Conservation (phyloP, 108 stramenopile species). For the Chaetoceros tenuissimus region DNA sequence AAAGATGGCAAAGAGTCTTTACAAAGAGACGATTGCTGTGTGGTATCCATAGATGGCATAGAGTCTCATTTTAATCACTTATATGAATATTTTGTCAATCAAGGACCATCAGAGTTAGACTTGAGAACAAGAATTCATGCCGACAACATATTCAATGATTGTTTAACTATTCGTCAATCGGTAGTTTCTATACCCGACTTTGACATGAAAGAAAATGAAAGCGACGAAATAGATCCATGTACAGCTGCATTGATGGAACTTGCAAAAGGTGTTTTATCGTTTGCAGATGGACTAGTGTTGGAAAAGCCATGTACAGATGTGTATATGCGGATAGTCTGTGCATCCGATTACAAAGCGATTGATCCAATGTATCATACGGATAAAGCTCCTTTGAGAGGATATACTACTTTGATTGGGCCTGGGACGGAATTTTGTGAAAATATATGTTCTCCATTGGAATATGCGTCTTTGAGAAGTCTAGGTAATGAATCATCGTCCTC, state of each 20-base stretch:
- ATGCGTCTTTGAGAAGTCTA: slow-evolving; percentile 29
- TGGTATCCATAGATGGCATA: slow-evolving; percentile 22
- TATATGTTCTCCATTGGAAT: slow-evolving; percentile 41
- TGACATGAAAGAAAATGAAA: background rate
- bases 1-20: slow-evolving; percentile 20
- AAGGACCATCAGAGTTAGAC: slow-evolving; percentile 30
- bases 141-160: slow-evolving; percentile 15
- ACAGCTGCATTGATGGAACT: slow-evolving; percentile 25
- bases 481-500: slow-evolving; percentile 10
- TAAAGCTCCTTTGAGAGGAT: slow-evolving; percentile 49
- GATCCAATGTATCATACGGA: slow-evolving; percentile 60
- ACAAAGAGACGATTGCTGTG: slow-evolving; percentile 27
- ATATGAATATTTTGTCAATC: slow-evolving; percentile 21
- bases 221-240: slow-evolving; percentile 12
- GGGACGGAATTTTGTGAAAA: slow-evolving; percentile 43
- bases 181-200: slow-evolving; percentile 4
- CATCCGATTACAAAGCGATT: slow-evolving; percentile 34
- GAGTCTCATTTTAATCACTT: slow-evolving; percentile 17
- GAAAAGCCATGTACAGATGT: slow-evolving; percentile 30
- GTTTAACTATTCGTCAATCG: slow-evolving; percentile 15
- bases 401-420: slow-evolving; percentile 41
- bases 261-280: slow-evolving; percentile 21
- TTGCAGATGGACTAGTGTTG: slow-evolving; percentile 37
- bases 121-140: slow-evolving; percentile 25
- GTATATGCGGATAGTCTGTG: slow-evolving; percentile 41